Evolutionary conservation across 2,329 filamentous ascomycete species (phyloP), one percentile per base, ranked within the genome.

Genomic region (Clonostachys chloroleuca): DNA sequence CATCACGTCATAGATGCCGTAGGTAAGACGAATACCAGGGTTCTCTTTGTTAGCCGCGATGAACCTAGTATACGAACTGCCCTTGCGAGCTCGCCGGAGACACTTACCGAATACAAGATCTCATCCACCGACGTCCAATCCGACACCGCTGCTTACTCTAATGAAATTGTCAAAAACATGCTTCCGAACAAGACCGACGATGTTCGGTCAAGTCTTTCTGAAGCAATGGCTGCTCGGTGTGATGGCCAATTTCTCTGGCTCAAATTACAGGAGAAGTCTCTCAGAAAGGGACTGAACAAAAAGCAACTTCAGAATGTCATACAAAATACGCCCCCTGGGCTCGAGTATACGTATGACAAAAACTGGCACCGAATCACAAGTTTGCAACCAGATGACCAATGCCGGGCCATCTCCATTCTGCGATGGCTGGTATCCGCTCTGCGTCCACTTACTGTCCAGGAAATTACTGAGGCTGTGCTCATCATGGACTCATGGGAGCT

Each of bases 241-340:
- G 50, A 62, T 2, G 66, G 62, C 0, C 65, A 66, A 37, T 68
- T 69, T 34, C 40, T 68, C 0, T 66, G 56, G 54, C 50, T 68
- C 1, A 61, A 57, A 13, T 34, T 68, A 49, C 56, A 64, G 12
- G 57, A 58, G 8, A 34, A 54, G 2, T 49, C 55, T 5, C 41
- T 68, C 1, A 47, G 52, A 0, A 52, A 45, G 6, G 50, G 58
- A 1, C 61, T 59, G 49, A 63, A 55, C 17, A 51, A 54, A 35
- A 59, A 57, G 13, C 55, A 63, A 24, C 51, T 69, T 0, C 46
- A 62, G n/a, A 42, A 51, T 6, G 48, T 51, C 0, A 57, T 69
- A 8, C 42, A 61, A 0, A 48, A 59, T 0, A 59, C 56, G 0
- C 63, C 65, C 0, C 42, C 51, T 1, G 59, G 56, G 1, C 58